phyloP scores from a whole-genome alignment of 2,329 filamentous ascomycete species.

The Fusarium transvaalense region DNA sequence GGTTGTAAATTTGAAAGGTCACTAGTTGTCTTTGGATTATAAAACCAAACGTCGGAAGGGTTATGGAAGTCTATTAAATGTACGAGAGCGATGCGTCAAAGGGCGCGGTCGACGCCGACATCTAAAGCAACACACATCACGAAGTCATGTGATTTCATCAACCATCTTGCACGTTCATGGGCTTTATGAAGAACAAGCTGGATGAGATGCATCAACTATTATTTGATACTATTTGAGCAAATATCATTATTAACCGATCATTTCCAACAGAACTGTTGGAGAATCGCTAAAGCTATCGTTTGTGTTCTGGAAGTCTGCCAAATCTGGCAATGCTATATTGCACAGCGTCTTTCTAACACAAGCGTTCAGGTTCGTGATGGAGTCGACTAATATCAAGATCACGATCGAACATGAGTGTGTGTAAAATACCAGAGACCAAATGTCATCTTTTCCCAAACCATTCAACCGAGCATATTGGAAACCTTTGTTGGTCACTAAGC shows the following conservation, averaged over 20 bases:
- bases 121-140: constrained; percentile 50
- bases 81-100: constrained; percentile 34
- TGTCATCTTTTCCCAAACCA: neutral
- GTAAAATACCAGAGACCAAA: neutral
- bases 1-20: neutral
- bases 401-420: neutral
- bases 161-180: too few relatives aligned
- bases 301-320: neutral
- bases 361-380: neutral
- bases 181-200: neutral
- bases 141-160: constrained; percentile 45
- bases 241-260: neutral
- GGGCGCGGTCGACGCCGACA: constrained; percentile 42
- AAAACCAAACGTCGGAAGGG: neutral
- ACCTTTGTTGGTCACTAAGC: neutral
- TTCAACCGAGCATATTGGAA: neutral
- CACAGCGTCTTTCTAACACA: neutral
- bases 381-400: neutral
- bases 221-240: too few relatives aligned
- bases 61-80: constrained; percentile 8
- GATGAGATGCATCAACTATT: neutral
- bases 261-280: neutral
- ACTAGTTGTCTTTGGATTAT: neutral
- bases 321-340: neutral
- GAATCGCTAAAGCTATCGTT: neutral